Evolutionary conservation across 2,329 filamentous ascomycete genomes (phyloP).

Genomic region (Dactylellina drechsleri): DNA sequence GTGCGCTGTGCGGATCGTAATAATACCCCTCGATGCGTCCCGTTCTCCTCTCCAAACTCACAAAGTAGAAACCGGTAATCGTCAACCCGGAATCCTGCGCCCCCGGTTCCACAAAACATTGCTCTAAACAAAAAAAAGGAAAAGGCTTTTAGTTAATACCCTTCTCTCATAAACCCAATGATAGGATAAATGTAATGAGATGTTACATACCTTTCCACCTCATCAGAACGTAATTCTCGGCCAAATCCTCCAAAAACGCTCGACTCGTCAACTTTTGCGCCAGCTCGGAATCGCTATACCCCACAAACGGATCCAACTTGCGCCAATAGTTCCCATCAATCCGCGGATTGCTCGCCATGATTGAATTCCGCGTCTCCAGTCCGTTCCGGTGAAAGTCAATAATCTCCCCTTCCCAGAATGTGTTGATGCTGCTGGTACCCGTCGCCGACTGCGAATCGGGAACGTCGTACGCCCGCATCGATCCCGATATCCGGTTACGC

Average conservation of each 20-base stretch:
- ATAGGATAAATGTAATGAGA: slow-evolving; percentile 42
- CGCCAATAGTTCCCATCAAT: slow-evolving; percentile 59
- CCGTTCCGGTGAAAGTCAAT: slow-evolving; percentile 68
- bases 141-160: slow-evolving; percentile 45
- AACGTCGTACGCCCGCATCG: slow-evolving; percentile 77
- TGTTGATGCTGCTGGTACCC: slow-evolving; percentile 68
- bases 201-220: slow-evolving; percentile 67
- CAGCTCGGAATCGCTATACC: slow-evolving; percentile 61
- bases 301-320: slow-evolving; percentile 62
- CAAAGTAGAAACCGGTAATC: slow-evolving; percentile 68
- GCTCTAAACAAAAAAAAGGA: slow-evolving; percentile 59
- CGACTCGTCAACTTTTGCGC: slow-evolving; percentile 64
- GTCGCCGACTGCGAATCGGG: slow-evolving; percentile 62
- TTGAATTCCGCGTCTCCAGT: slow-evolving; percentile 61
- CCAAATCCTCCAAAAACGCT: slow-evolving; percentile 61
- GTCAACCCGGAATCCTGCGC: slow-evolving; percentile 64
- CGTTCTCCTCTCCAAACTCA: slow-evolving; percentile 64
- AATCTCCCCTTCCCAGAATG: slow-evolving; percentile 75
- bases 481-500: slow-evolving; percentile 72
- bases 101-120: slow-evolving; percentile 59
- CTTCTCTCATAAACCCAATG: not conserved
- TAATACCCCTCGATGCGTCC: slow-evolving; percentile 67
- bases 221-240: slow-evolving; percentile 68
- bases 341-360: slow-evolving; percentile 63
- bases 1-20: slow-evolving; percentile 68